Base-by-base conservation (phyloP, 495 filamentous ascomycete species). In the Chaetomidium leptoderma region DNA sequence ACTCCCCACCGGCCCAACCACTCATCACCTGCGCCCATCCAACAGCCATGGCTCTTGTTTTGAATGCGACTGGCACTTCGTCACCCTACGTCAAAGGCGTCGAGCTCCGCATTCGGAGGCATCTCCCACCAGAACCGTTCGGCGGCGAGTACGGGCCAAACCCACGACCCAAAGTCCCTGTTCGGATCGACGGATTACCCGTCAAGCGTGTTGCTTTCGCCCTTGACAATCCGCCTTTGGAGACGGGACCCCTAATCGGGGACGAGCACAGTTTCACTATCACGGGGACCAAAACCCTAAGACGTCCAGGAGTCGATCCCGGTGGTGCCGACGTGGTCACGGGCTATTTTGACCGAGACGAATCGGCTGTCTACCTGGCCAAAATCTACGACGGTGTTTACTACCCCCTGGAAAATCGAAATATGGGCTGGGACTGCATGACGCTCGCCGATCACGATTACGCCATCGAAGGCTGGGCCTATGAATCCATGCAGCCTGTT, bases 401-500 rank as follows among this genome's bases (percentile, higher is more conserved):
- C 9, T 53, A 53, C 9, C 51, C 24, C 0, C n/a, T 53, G 4
- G 8, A 53, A n/a, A 7, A 53, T 16, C 9, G 7, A 8, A 17
- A 43, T 14, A 7, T 2, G 4, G 51, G 39, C 17, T 9, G n/a
- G 11, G 37, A 54, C 27, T 44, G 27, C 19, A 54, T 54, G 51
- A 44, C 24, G 8, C 50, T 53, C 9, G 50, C 50, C 16, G 50
- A 53, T 8, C 2, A 0, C 16, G 50, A 53, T 17, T 53, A 53
- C 6, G 36, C 50, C 16, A 10, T 43, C n/a, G 50, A 53, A 4
- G 24, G 36, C 5, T 53, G 50, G 50, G 50, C 50, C 7, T 42
- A 53, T 8, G 26, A 42, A 32, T 42, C 26, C n/a, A 53, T 53
- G 24, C 50, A 53, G 37, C 36, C 36, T 26, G 50, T 23, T 16